Evolutionary conservation across 768 basidiomycete genomes (phyloP).

Genomic region (Multifurca ochricompacta): DNA sequence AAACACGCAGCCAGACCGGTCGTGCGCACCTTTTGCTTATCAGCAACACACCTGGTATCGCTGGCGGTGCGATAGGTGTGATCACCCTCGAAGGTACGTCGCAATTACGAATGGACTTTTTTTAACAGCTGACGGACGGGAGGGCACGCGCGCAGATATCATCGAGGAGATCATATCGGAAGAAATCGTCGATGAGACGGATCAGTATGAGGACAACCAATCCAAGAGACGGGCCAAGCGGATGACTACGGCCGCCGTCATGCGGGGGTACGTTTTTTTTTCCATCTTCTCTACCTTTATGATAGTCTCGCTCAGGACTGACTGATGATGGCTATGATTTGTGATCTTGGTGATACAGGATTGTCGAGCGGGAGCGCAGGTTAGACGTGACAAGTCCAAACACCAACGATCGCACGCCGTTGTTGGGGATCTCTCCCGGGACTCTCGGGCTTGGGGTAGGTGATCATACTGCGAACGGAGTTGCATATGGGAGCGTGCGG

Average conservation of each 20-base stretch:
- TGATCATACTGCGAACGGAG: background rate
- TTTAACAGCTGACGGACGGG: too few relatives aligned
- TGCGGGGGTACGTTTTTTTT: slow-evolving; percentile 55
- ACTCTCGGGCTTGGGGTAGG: background rate
- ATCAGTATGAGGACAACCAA: slow-evolving; percentile 81
- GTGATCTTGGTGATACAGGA: slow-evolving; percentile 28
- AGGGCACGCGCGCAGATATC: slow-evolving; percentile 42
- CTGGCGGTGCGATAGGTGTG: slow-evolving; percentile 84
- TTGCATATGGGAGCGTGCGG: background rate
- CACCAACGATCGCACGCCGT: slow-evolving; percentile 8
- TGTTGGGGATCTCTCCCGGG: slow-evolving; percentile 3
- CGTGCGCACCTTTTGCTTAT: slow-evolving; percentile 87
- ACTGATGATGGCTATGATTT: background rate
- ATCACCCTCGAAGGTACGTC: slow-evolving; percentile 73
- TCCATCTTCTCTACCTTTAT: background rate
- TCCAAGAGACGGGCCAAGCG: slow-evolving; percentile 69
- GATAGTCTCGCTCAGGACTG: too few relatives aligned
- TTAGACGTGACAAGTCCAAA: slow-evolving; percentile 1
- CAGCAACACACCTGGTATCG: slow-evolving; percentile 70
- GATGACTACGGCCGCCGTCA: slow-evolving; percentile 62
- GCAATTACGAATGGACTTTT: background rate
- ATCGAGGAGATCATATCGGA: slow-evolving; percentile 95
- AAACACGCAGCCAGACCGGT: slow-evolving; percentile 87
- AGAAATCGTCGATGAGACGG: slow-evolving; percentile 94
- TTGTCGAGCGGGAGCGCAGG: slow-evolving; percentile 45